These are phyloP conservation scores for Colletotrichum sp. DNA, from an alignment of 2,329 filamentous ascomycete species.

Conservation along the genomic window DNA sequence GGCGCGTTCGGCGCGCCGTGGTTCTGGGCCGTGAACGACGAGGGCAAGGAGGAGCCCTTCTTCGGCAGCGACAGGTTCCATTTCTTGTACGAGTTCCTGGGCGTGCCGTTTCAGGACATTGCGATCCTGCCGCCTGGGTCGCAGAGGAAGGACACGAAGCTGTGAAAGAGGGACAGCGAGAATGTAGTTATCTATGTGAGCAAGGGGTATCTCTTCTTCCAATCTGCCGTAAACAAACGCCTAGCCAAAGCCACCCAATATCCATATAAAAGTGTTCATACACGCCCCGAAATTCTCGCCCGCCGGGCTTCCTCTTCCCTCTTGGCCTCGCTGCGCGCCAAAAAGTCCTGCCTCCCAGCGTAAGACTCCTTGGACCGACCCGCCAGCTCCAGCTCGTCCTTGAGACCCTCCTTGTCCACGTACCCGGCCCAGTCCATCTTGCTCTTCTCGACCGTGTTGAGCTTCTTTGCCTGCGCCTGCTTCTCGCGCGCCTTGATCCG, in stretches of 20 bases:
- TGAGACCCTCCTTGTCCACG: conserved; percentile 74
- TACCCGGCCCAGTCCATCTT: conserved; percentile 77
- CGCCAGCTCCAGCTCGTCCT: conserved; percentile 70
- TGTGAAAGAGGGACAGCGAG: not conserved
- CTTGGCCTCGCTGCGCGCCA: conserved; percentile 67
- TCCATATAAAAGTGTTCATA: conserved; percentile 20
- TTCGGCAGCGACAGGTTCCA: conserved; percentile 81
- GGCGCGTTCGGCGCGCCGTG: conserved; percentile 82
- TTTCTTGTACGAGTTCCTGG: conserved; percentile 72
- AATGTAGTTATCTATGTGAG: not conserved
- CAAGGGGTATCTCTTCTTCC: conserved; percentile 16
- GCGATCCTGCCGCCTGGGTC: conserved; percentile 37
- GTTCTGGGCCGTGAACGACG: conserved; percentile 68
- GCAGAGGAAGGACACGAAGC: not conserved
- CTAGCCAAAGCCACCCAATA: not conserved
- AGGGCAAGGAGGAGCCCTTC: conserved; percentile 69
- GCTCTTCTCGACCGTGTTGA: conserved; percentile 76
- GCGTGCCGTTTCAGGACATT: conserved; percentile 63
- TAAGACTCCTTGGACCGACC: conserved; percentile 70
- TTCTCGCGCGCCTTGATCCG: conserved; percentile 52
- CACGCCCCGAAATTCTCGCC: conserved; percentile 51
- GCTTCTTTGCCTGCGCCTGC: conserved; percentile 62
- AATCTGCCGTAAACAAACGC: not conserved
- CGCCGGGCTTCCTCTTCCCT: conserved; percentile 65
- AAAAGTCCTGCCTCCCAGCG: conserved; percentile 66